Conservation (phyloP, 176 grass and related monocot species). For the Carex kokanica region DNA sequence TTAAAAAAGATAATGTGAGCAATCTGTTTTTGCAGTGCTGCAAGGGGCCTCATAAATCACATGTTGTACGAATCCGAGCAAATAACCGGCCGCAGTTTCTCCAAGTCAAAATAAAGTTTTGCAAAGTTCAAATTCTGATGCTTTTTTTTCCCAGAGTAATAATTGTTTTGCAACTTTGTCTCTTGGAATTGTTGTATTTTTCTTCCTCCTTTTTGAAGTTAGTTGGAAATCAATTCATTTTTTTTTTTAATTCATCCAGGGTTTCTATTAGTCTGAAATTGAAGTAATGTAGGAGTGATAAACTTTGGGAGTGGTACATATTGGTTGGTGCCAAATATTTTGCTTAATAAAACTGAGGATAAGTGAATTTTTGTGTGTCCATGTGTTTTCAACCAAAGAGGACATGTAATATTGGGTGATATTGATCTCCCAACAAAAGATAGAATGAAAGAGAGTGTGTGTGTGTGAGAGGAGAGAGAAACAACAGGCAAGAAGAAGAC, state of each 20-base stretch:
- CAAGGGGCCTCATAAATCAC: constrained; percentile 87
- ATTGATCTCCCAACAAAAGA: background rate
- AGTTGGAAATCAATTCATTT: background rate
- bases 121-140: background rate
- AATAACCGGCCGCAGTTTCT: constrained; percentile 70
- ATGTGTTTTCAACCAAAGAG: background rate
- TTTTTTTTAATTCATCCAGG: background rate
- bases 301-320: background rate
- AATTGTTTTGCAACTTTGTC: background rate
- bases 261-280: background rate
- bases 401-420: background rate
- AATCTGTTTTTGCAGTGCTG: constrained; percentile 54
- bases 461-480: background rate
- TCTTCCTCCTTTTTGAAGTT: background rate
- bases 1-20: background rate
- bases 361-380: background rate
- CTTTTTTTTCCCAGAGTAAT: background rate
- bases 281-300: background rate
- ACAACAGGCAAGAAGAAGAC: background rate
- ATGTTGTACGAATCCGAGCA: constrained; percentile 83
- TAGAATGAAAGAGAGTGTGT: background rate
- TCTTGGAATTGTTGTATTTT: background rate
- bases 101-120: constrained; percentile 45
- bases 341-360: too few relatives aligned
- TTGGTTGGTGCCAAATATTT: background rate